Percentiles rank a stretch among this genome's conserved stretches.
Evolutionary conservation across 108 stramenopile species (phyloP).

Genomic region (Discostella pseudostelligera): DNA sequence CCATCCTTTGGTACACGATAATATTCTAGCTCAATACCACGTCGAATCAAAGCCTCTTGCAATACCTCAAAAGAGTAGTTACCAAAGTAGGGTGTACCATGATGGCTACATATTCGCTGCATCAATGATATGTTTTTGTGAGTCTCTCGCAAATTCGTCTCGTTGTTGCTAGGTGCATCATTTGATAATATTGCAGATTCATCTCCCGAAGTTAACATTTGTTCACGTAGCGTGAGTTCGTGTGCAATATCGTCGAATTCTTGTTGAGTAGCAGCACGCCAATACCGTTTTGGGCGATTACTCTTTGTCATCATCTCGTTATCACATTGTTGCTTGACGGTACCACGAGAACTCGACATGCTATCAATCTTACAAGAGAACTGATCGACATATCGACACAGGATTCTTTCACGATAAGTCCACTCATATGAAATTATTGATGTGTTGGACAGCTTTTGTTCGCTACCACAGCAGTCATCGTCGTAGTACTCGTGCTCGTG

Average conservation of each 20-base stretch:
- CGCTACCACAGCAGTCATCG: too few relatives aligned
- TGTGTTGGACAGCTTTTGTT: background rate
- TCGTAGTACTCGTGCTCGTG: too few relatives aligned
- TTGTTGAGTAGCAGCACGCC: conserved; percentile 31
- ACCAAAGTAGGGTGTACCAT: conserved; percentile 35
- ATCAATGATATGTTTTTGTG: conserved; percentile 10
- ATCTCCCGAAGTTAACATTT: conserved; percentile 17
- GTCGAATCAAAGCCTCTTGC: conserved; percentile 30
- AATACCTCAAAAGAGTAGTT: conserved; percentile 47
- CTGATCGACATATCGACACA: conserved; percentile 4
- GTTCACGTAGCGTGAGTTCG: conserved; percentile 34
- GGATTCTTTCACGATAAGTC: conserved; percentile 6
- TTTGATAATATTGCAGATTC: background rate
- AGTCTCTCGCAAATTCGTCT: background rate
- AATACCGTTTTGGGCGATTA: background rate
- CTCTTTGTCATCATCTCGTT: background rate
- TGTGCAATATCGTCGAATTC: conserved; percentile 43
- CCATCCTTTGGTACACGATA: conserved; percentile 15
- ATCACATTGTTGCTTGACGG: background rate
- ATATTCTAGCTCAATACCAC: conserved; percentile 35
- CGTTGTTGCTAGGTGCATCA: background rate
- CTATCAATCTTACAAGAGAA: too few relatives aligned
- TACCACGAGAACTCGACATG: too few relatives aligned
- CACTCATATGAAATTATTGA: background rate
- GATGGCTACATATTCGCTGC: conserved; percentile 30